Evolutionary conservation across 2,329 filamentous ascomycete species (phyloP), one percentile per base, ranked within the genome.

Genomic region (Cladophialophora psammophila): DNA sequence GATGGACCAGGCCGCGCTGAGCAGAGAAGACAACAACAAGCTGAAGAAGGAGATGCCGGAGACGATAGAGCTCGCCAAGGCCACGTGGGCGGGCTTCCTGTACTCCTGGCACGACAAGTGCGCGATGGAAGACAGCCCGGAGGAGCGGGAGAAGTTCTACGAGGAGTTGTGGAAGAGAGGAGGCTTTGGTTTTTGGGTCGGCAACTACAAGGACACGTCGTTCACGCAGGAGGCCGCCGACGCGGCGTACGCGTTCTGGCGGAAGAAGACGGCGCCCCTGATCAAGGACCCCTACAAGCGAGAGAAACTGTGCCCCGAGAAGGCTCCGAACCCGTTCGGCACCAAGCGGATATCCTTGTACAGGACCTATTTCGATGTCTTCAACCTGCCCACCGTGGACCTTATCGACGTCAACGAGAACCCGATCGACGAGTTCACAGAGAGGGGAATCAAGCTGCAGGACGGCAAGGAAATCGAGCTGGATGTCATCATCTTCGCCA

Each of bases 141-240:
- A 70, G 36, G 67, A 73, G 20, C 66, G 85, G 0, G 79, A 83
- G 65, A 79, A 78, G 1, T 76, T 83, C n/a, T 85, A 83, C 66
- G 81, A 87, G 66, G 67, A 77, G 2, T 73, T 84, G 8, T 88
- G 83, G 81, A 62, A 77, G 2, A 74, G 80, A 0, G 87, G 86
- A 0, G 88, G 89, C 0, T 88, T 91, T 74, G 74, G 86, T 69
- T 86, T 82, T 74, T 86, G 85, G 83, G 75, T 87, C 0, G 78
- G 63, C 9, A 70, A 69, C 38, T 89, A 87, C 77, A 82, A 81
- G 48, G 87, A 90, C 66, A 77, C 80, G 26, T 68, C 87, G 2
- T 72, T 77, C n/a, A 75, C 80, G 50, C 48, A 75, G 0, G 78
- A 83, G 13, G 83, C 83, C 0, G 89, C 89, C 70, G 74, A 79